Evolutionary conservation across 164 flowering plant genomes (phyloP), one percentile per base, ranked within the genome.

Genomic region (Magnolia kwangsiensis): DNA sequence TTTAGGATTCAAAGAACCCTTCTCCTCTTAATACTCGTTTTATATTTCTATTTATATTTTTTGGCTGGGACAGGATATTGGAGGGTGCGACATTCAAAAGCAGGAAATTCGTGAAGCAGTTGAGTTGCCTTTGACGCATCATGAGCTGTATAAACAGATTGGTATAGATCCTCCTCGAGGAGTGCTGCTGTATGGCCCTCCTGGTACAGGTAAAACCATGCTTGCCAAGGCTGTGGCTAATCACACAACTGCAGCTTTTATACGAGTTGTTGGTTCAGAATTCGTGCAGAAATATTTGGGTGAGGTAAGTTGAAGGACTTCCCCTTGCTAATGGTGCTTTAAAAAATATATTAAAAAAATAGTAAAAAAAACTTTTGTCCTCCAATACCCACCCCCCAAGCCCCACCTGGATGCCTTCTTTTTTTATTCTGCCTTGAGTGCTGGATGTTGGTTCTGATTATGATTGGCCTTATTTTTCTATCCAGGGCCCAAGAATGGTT

Each of bases 101-200:
- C 99, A 96, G 80, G 99, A 96, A 84, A 95, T 95, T 49, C 89
- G 98, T 78, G 99, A 95, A 84, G 99, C 99, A 63, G 98, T 95
- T 64, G 99, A 95, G 82, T 80, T 95, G 23, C 99, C 99, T 0
- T 81, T 95, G 77, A 95, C 99, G 8, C 99, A 95, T 83, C 99
- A 93, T 82, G 99, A 95, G 37, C 79, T 95, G 5, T 96, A 96
- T 85, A 90, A 93, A 55, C 98, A 96, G 79, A 96, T 96, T 83
- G 99, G 99, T 2, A 96, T 96, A 23, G 98, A 96, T 75, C 98
- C 98, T 74, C 99, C 98, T 37, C 91, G 97, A 14, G 99, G 99
- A 75, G 99, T 96, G 18, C 77, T 96, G 85, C 95, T 94, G 2
- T 92, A 92, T 84, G 99, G 99, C 49, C 98, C 98, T 13, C 99